Percentiles rank a stretch among this genome's conserved stretches.
These are phyloP conservation scores for Cytospora schulzeri DNA, from an alignment of 2,329 filamentous ascomycete species.

Conservation along the genomic window DNA sequence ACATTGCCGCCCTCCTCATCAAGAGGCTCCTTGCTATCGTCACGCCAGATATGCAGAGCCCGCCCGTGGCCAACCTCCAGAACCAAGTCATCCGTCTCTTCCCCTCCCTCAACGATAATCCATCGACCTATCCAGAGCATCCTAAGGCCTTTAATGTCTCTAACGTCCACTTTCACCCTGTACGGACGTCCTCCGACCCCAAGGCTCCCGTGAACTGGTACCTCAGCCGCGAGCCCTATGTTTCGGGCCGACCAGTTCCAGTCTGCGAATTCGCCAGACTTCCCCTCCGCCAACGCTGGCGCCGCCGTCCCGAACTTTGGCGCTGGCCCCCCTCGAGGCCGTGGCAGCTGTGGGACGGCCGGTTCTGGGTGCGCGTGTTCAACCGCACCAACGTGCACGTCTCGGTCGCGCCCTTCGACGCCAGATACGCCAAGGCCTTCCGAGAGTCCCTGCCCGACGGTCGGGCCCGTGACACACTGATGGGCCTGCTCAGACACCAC, in stretches of 20 bases:
- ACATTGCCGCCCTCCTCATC: constrained; percentile 49
- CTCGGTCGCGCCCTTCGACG: constrained; percentile 49
- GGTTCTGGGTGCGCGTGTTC: constrained; percentile 60
- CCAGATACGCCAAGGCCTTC: constrained; percentile 50
- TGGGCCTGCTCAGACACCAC: constrained; percentile 48
- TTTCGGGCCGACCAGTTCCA: constrained; percentile 42
- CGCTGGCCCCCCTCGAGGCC: constrained; percentile 36
- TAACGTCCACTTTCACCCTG: constrained; percentile 50
- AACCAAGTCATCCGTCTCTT: constrained; percentile 51
- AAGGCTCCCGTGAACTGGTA: constrained; percentile 42
- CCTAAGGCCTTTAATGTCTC: constrained; percentile 47
- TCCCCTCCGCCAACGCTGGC: constrained; percentile 18
- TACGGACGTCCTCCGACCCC: constrained; percentile 28
- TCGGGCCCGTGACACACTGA: constrained; percentile 39
- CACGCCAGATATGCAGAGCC: constrained; percentile 49
- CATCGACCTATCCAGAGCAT: not conserved
- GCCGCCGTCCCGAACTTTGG: constrained; percentile 28
- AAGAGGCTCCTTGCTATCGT: constrained; percentile 53
- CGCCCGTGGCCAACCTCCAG: constrained; percentile 47
- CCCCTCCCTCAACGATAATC: constrained; percentile 42
- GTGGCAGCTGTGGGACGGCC: constrained; percentile 58
- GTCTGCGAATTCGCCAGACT: constrained; percentile 26
- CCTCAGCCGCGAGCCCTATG: constrained; percentile 50
- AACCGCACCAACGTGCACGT: constrained; percentile 46
- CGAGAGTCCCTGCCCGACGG: constrained; percentile 44